Evolutionary conservation across 2,329 filamentous ascomycete species (phyloP), one percentile per base, ranked within the genome.

Genomic region (Aspergillus neotritici): DNA sequence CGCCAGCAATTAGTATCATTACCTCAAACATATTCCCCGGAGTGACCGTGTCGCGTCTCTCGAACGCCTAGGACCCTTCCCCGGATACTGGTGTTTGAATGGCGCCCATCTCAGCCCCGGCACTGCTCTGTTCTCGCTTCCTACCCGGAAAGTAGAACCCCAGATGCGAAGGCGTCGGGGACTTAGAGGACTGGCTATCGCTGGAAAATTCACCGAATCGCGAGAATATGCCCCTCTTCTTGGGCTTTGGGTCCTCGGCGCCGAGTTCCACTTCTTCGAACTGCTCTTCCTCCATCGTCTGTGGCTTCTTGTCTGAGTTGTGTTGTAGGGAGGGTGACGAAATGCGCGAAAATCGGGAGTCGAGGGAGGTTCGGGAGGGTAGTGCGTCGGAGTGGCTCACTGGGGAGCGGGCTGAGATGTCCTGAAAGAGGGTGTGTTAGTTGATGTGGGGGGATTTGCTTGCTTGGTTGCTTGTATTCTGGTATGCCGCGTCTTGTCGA

Each of bases 231-330:
- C 95, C 83, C 45, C 82, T 83, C 71, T 87, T 90, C 72, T 87
- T 89, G 12, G 76, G 71, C 49, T 79, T 77, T 37, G 77, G 35
- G 11, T 53, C 71, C 31, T 93, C 87, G 52, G 95, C 90, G 46
- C 83, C 80, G 35, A 97, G 71, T 4, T 88, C 88, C 7, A 97
- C 87, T 40, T 97, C 91, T 63, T 96, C 91, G 55, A 97, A 96
- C 11, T 74, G 74, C 58, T 94, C 87, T 56, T 93, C 87, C 33
- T 80, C 77, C 25, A 82, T 85, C n/a, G 80, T 75, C 21, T 77
- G 74, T 42, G 82, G 76, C 57, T 71, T 46, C 16, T 44, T 46
- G 25, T 72, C 43, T 79, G 77, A 53, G 44, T 73, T 75, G 44
- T 76, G 73, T 41, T 83, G 64, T 6, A 80, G 75, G 7, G 82